Evolutionary conservation across 148 eudicot species (phyloP), one percentile per base, ranked within the genome.

Genomic region (Fagopyrum homotropicum): DNA sequence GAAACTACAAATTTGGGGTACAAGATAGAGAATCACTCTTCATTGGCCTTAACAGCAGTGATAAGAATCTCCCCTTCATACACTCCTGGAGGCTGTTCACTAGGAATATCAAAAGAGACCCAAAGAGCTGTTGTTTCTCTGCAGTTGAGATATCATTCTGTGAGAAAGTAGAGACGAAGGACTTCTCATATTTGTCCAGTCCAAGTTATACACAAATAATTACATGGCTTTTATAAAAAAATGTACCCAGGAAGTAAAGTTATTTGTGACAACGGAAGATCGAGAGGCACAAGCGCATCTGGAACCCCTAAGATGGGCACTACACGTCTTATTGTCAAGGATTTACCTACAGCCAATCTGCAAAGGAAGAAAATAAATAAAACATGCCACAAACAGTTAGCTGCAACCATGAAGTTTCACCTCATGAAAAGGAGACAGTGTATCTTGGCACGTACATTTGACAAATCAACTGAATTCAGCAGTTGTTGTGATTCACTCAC

Each of bases 261-360:
- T 71, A 92, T 79, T 49, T 86, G 96, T n/a, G 88, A 85, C 73
- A 75, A 74, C 71, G 99, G 97, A 73, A 88, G 69, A 78, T 92
- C 88, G 86, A 95, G 91, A 54, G 99, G 97, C 69, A 95, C 96
- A 80, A 95, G 99, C 75, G 99, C 99, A 95, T 95, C 99, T 40
- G 99, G 99, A 80, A 95, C 94, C 17, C 99, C 99, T 80, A 95
- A 85, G 73, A 95, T 73, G 45, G 99, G 90, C 54, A 86, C 93
- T 76, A 95, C 99, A 70, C 90, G 92, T 77, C 94, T 81, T 75
- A 95, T 60, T 75, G 82, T 86, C 72, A 95, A 45, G 30, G 99
- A 90, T 77, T 88, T 83, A 30, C 92, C 97, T 6, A 84, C 82
- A 74, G 85, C 75, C 85, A 95, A 84, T 85, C 99, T 95, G 89